Evolutionary conservation across 305 asterid species (phyloP).

Genomic region (Caryopteris hybrid): DNA sequence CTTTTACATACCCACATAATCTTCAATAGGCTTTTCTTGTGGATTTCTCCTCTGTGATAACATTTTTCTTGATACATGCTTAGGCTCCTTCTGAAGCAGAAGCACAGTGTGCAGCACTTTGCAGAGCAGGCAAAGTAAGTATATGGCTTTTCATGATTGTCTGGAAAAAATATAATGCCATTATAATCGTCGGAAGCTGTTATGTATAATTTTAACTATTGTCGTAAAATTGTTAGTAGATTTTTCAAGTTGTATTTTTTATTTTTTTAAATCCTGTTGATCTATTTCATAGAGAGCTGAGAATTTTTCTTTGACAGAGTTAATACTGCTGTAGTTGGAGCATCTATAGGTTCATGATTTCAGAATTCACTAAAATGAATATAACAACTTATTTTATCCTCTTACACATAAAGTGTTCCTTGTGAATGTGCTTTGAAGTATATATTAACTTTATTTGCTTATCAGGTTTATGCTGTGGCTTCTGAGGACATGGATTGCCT

Average conservation of each 20-base stretch:
- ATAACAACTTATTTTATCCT: not conserved
- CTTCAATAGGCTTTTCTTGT: constrained; percentile 1
- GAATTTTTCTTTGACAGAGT: not conserved
- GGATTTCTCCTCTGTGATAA: constrained; percentile 5
- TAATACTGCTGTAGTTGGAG: not conserved
- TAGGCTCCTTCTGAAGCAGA: constrained; percentile 99
- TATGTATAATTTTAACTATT: not conserved
- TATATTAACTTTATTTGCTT: constrained; percentile 17
- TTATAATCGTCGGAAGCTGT: not conserved
- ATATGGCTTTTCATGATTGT: constrained; percentile 4
- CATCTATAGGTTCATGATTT: constrained; percentile 3
- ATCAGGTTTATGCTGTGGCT: constrained; percentile 93
- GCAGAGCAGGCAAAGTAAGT: constrained; percentile 69
- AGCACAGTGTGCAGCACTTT: constrained; percentile 93
- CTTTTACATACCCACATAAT: not conserved
- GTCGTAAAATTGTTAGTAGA: not conserved
- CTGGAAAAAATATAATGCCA: not conserved
- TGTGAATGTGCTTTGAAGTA: not conserved
- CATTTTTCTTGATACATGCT: constrained; percentile 10
- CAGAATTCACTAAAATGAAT: not conserved
- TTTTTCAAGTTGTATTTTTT: no score
- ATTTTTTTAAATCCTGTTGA: not conserved
- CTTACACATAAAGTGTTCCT: not conserved
- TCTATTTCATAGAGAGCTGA: not conserved
- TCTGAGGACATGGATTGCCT: constrained; percentile 98